Conservation (phyloP, 2,329 filamentous ascomycete genomes). For the Hypoxylon sp. region DNA sequence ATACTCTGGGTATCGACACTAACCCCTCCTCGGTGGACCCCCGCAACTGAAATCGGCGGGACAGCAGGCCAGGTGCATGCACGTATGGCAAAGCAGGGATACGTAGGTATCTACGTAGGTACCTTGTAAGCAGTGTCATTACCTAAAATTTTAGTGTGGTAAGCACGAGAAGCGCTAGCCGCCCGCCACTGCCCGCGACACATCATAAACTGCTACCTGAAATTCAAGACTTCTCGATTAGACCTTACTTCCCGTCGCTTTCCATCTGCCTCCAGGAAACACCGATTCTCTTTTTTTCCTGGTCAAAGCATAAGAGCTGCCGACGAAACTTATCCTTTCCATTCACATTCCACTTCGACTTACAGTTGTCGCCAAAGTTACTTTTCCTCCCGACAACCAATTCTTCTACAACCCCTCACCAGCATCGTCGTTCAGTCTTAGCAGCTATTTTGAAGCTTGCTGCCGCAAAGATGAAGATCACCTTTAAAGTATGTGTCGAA, state of each 20-base stretch:
- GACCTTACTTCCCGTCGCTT: constrained; percentile 28
- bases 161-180: constrained; percentile 28
- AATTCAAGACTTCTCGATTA: constrained; percentile 31
- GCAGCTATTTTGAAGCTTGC: constrained; percentile 40
- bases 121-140: background rate
- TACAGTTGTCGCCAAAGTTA: background rate
- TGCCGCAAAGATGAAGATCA: constrained; percentile 70
- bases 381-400: constrained; percentile 2
- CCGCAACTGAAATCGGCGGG: too few relatives aligned
- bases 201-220: constrained; percentile 42
- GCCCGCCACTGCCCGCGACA: constrained; percentile 34
- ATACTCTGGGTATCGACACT: too few relatives aligned
- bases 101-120: too few relatives aligned
- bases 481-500: constrained; percentile 65
- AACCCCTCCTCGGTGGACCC: too few relatives aligned
- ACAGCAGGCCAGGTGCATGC: too few relatives aligned
- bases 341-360: background rate
- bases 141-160: constrained; percentile 19
- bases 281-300: constrained; percentile 6
- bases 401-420: constrained; percentile 17
- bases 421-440: too few relatives aligned
- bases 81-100: too few relatives aligned
- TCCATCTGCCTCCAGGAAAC: constrained; percentile 22
- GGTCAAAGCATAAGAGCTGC: constrained; percentile 10
- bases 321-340: constrained; percentile 5